Base-by-base conservation (phyloP, 2,329 filamentous ascomycete genomes). In the Epichloe sylvatica region DNA sequence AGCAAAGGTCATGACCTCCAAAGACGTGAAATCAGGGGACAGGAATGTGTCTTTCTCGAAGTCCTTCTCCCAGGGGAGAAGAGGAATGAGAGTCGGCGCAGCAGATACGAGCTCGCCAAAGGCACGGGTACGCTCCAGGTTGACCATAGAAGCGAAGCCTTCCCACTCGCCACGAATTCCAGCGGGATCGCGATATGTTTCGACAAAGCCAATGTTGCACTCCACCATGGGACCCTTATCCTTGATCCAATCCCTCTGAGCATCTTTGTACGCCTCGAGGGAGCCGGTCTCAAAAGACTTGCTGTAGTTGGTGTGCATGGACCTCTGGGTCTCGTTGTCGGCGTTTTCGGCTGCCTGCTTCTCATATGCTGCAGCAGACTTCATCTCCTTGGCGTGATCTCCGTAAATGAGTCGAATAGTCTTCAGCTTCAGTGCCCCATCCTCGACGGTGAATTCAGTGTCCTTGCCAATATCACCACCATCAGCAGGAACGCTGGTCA, bases 1-100 rank as follows among this genome's bases (percentile, higher is more conserved):
- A 50, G 65, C 67, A 58, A 96, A 96, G 1, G 84, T 88, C 53
- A 96, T 68, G 3, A 96, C 89, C 65, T 98, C 92, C 2, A 97
- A 75, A 9, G 86, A 92, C 0, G 92, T 97, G 62, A 98, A 98
- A 64, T 98, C 92, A 0, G 92, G 92, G 47, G 87, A 91, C 36
- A 94, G 69, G 67, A 98, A 98, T 61, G 85, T 89, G 71, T 96
- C 90, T 68, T 97, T 97, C 64, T 98, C 92, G 56, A 97, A 98
- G 0, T 87, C 85, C 44, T 78, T 77, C 36, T 74, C 72, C 92
- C 92, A 98, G 0, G 92, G 92, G 13, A 98, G 72, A 54, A 94
- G 80, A 6, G 89, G 87, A 47, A 98, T 96, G 62, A 95, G 82
- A 43, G 73, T 72, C 11, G 89, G 84, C 0, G 92, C 90, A 25